Base-by-base conservation (phyloP, 2,329 filamentous ascomycete genomes). In the Myriangium duriaei region DNA sequence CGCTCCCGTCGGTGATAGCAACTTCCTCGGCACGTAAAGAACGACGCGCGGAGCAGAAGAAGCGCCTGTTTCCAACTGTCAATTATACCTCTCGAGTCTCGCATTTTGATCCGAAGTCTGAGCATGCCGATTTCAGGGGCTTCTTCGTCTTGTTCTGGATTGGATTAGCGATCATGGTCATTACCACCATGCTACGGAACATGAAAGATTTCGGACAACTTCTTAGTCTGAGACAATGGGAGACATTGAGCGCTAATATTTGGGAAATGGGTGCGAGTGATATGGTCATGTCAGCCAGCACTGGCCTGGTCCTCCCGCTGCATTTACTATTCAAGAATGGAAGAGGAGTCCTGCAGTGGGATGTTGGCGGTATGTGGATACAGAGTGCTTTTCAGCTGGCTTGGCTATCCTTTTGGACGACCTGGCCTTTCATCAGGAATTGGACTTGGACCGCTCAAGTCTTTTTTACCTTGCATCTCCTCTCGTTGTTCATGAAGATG, bases 121-220 rank as follows among this genome's bases (percentile, higher is more conserved):
- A 94, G 52, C 87, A 96, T 58, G 78, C 78, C 52, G 86, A 98
- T 60, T 98, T 98, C 58, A 77, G 85, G 51, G 91, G 91, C 55
- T 98, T 98, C 71, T 98, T 95, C 64, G 84, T 91, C 38, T 73
- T 98, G 26, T 98, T 98, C 64, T 98, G 91, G 91, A 88, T 98
- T 47, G 85, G 85, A 7, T 69, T 98, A 42, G 84, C 83, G 49
- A 93, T 98, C 59, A 94, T 98, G 87, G 85, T 87, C 51, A 79
- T 94, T 45, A 96, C 88, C 2, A 83, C 83, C n/a, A 84, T 86
- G 68, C 63, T 95, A 52, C 77, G 88, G 51, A 96, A 94, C 58
- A 75, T 91, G 54, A 93, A 88, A 59, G 91, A 96, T 56, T 95
- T 85, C 0, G 91, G 91, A 14, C 83, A 80, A 55, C 82, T 87